Evolutionary conservation across 1,284 basidiomycete species (phyloP), one percentile per base, ranked within the genome.

Genomic region (Microstroma glucosiphilum): DNA sequence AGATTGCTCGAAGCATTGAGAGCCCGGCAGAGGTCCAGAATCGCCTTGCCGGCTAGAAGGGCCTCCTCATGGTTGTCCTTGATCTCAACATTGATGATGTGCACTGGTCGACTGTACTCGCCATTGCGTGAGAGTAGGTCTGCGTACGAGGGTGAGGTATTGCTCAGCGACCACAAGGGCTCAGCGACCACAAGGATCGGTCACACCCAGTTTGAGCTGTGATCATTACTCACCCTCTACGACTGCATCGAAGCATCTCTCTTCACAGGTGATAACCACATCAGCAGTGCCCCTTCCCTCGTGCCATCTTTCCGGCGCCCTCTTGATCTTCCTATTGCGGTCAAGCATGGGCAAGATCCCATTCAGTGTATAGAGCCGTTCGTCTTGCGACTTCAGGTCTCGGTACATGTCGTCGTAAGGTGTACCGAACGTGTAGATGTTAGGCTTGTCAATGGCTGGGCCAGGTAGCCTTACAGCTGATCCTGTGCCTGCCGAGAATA

Each of bases 41-140:
- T 94, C 1, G 94, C 92, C 79, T 89, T 90, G 13, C 94, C 94
- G 15, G 96, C 96, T 63, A 96, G 90, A 40, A 89, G 83, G 0
- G 96, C 96, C 80, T 98, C 96, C 82, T 98, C 96, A 74, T 97
- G 94, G 76, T 96, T 98, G 81, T 99, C 96, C 82, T 91, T 96
- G 82, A 98, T 98, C 79, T 99, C 96, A 65, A 98, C 86, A 80
- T 99, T 99, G 80, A 99, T 92, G 60, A 99, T 82, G 80, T 99
- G 96, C 23, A 98, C 92, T 0, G 92, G 88, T 60, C 89, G 87
- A 81, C 93, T 97, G 76, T 88, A 87, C 66, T 98, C 94, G 1
- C 93, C 91, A 26, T 92, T 92, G 66, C 91, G 85, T 48, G 84
- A 83, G 63, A 98, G 83, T 19, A 99, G 82, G 82, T 99, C 96